Conservation (phyloP, 2,329 filamentous ascomycete species). For the Blumeria graminis region DNA sequence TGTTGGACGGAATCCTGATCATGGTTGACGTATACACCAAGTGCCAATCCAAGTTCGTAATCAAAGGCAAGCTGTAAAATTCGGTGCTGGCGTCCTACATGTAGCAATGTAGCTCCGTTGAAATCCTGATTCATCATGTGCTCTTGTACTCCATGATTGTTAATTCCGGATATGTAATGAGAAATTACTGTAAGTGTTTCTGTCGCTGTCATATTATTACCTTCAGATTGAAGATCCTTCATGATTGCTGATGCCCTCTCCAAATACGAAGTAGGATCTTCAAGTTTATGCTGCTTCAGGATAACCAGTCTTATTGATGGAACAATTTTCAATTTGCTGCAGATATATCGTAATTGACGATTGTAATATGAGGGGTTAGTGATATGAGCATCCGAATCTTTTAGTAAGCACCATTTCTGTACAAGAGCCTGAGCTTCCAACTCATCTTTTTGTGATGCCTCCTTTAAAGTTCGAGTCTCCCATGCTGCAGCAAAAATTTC, state of each 20-base stretch:
- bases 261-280: conserved; percentile 26
- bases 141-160: conserved; percentile 21
- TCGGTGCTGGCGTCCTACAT: conserved; percentile 21
- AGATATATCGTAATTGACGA: conserved; percentile 25
- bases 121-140: conserved; percentile 14
- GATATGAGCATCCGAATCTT: conserved; percentile 15
- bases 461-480: conserved; percentile 17
- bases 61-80: conserved; percentile 29
- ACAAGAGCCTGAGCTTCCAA: conserved; percentile 18
- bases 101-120: conserved; percentile 16
- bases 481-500: conserved; percentile 26
- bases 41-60: conserved; percentile 28
- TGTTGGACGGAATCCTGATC: conserved; percentile 18
- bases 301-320: conserved; percentile 27
- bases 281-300: conserved; percentile 28
- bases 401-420: conserved; percentile 21
- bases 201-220: conserved; percentile 5
- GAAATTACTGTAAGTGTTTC: conserved; percentile 15
- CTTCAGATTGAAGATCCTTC: conserved; percentile 13
- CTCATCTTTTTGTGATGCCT: conserved; percentile 16
- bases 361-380: conserved; percentile 25
- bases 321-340: conserved; percentile 26
- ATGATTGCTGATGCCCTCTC: conserved; percentile 20
- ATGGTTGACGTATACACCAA: conserved; percentile 20
- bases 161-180: conserved; percentile 29